A percentile compares a stretch with the other conserved stretches of the same genome.
Conservation (phyloP, 768 basidiomycete species). For the Leccinum subtestaceum region DNA sequence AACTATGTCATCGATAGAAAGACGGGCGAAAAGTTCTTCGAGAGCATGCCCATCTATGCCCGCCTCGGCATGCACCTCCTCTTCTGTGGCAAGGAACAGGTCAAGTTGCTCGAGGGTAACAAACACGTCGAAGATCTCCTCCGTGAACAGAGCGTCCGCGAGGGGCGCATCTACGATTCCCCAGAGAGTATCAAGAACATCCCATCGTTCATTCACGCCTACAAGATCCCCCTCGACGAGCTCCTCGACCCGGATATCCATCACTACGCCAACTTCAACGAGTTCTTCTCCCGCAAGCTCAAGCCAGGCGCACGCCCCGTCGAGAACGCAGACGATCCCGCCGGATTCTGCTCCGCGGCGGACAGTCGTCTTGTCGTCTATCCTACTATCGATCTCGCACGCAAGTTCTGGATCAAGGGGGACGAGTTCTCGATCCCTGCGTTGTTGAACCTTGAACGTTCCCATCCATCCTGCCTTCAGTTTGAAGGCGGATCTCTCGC, state of each 20-base stretch:
- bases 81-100: conserved; percentile 55
- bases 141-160: conserved; percentile 50
- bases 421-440: conserved; percentile 61
- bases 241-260: conserved; percentile 59
- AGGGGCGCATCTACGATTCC: conserved; percentile 57
- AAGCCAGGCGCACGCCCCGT: conserved; percentile 60
- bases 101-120: conserved; percentile 45
- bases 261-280: conserved; percentile 70
- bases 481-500: conserved; percentile 53
- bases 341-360: conserved; percentile 60
- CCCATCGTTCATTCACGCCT: conserved; percentile 54
- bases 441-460: conserved; percentile 48
- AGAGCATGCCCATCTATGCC: conserved; percentile 72
- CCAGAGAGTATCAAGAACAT: conserved; percentile 51
- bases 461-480: conserved; percentile 39
- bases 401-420: conserved; percentile 78
- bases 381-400: conserved; percentile 52
- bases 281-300: conserved; percentile 69
- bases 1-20: conserved; percentile 55
- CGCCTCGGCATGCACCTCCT: conserved; percentile 76
- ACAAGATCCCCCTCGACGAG: conserved; percentile 54
- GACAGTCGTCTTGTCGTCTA: conserved; percentile 77
- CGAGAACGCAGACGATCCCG: conserved; percentile 48
- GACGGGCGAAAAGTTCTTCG: conserved; percentile 54
- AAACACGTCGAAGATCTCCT: conserved; percentile 49